Conservation (phyloP, 805 yeast genomes). For the Hanseniaspora taiwanica region DNA sequence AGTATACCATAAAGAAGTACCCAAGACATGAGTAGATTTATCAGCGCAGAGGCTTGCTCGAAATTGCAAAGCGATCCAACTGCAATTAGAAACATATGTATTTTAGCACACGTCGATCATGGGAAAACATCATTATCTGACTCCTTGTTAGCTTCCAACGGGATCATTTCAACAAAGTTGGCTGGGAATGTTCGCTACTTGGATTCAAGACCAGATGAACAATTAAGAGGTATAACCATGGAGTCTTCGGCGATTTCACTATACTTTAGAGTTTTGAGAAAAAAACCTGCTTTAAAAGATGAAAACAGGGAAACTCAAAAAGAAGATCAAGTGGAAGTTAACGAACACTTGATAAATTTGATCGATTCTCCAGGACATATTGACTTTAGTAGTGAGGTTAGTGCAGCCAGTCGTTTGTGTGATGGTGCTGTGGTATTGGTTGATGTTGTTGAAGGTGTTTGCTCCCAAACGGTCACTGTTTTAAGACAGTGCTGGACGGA, state of each 20-base stretch:
- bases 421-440: constrained; percentile 94
- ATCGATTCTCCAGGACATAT: constrained; percentile 99
- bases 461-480: constrained; percentile 93
- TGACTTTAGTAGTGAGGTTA: constrained; percentile 91
- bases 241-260: constrained; percentile 90
- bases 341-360: constrained; percentile 76
- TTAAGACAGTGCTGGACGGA: constrained; percentile 93
- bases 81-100: constrained; percentile 78
- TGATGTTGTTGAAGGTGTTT: constrained; percentile 96
- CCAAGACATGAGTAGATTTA: constrained; percentile 18
- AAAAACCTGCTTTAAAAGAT: no score
- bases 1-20: no score
- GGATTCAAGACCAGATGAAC: constrained; percentile 94
- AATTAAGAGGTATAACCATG: constrained; percentile 93
- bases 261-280: constrained; percentile 61
- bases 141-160: constrained; percentile 85
- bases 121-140: constrained; percentile 95
- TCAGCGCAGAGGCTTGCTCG: constrained; percentile 50
- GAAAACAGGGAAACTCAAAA: constrained; percentile 42
- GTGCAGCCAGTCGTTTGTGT: constrained; percentile 89
- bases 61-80: constrained; percentile 57
- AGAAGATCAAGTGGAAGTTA: constrained; percentile 34
- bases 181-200: constrained; percentile 91
- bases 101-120: constrained; percentile 96
- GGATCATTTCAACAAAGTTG: constrained; percentile 85